Base-by-base conservation (phyloP, 2,329 filamentous ascomycete species). In the Botrytis aclada region DNA sequence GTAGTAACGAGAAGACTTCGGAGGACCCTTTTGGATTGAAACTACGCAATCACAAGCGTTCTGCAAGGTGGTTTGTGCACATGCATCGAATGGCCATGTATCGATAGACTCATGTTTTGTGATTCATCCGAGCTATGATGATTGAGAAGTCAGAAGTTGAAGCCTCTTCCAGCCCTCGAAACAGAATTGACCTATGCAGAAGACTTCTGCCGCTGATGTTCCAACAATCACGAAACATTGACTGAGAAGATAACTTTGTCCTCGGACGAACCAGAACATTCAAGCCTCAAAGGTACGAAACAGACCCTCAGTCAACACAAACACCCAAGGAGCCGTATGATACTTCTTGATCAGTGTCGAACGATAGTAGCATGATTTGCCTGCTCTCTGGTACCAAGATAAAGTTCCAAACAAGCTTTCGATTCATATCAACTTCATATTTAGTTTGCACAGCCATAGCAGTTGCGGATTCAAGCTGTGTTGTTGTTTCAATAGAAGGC, bases 351-450 rank as follows among this genome's bases (percentile, higher is more conserved):
- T 37, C 34, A 37, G 25, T 29, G 64, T 39, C 45, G 64, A 66
- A 66, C 63, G n/a, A 66, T 54, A 39, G 18, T 56, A n/a, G 39
- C 34, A 54, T 32, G 18, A 54, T 41, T 16, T 1, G 22, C 34
- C 47, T 22, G 16, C 34, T 67, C 34, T 56, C 47, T 29, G 34
- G 64, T 43, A 41, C 45, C 16, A 25, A 41, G 22, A 66, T 22
- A 65, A 16, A 7, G 47, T 54, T 41, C n/a, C 43, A 66, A 66
- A 66, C 61, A 71, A 66, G 70, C 70, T 64, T 70, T 71, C 43
- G 60, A 65, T 56, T 34, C 43, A 54, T 25, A 29, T 29, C 10
- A 39, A 54, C 29, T n/a, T 29, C 69, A 71, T 64, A 34, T 10
- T 71, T 37, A 25, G 25, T 29, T 65, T 29, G 37, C n/a, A 18